A percentile compares a stretch with the other conserved stretches of the same genome.
Evolutionary conservation across 2,329 filamentous ascomycete genomes (phyloP).

Genomic region (Clathrospora elynae): DNA sequence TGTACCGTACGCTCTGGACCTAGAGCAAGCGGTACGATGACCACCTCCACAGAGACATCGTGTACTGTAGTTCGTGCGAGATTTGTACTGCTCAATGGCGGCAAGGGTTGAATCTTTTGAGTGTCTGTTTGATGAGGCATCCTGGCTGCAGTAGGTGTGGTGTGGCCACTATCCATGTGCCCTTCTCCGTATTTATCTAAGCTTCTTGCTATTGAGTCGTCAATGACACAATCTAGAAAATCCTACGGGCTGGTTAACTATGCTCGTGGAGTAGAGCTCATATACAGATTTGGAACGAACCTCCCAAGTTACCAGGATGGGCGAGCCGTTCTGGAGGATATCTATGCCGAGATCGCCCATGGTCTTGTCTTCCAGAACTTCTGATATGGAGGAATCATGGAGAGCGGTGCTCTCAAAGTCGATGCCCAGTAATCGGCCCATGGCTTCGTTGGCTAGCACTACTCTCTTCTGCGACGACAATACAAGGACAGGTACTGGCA

Average conservation of each 20-base stretch:
- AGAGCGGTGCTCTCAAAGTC: constrained; percentile 51
- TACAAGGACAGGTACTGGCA: constrained; percentile 73
- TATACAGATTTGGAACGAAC: constrained; percentile 29
- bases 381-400: constrained; percentile 56
- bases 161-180: constrained; percentile 30
- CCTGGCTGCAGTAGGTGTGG: constrained; percentile 35
- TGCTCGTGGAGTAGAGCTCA: neutral
- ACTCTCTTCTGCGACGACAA: constrained; percentile 72
- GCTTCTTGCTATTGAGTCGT: constrained; percentile 39
- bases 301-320: constrained; percentile 59
- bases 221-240: constrained; percentile 52
- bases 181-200: constrained; percentile 18
- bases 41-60: constrained; percentile 70
- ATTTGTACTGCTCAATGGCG: constrained; percentile 43
- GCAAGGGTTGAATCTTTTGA: constrained; percentile 18
- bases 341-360: constrained; percentile 74
- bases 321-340: constrained; percentile 69
- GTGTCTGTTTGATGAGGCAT: constrained; percentile 10
- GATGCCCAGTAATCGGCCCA: constrained; percentile 70
- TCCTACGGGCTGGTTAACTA: constrained; percentile 33
- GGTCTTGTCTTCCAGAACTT: constrained; percentile 67
- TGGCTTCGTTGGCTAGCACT: constrained; percentile 74
- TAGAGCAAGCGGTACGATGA: constrained; percentile 58
- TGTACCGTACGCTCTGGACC: constrained; percentile 15
- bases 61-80: constrained; percentile 53